Evolutionary conservation across 1,139 yeast species (phyloP), one percentile per base, ranked within the genome.

Genomic region (Taphrina confusa): DNA sequence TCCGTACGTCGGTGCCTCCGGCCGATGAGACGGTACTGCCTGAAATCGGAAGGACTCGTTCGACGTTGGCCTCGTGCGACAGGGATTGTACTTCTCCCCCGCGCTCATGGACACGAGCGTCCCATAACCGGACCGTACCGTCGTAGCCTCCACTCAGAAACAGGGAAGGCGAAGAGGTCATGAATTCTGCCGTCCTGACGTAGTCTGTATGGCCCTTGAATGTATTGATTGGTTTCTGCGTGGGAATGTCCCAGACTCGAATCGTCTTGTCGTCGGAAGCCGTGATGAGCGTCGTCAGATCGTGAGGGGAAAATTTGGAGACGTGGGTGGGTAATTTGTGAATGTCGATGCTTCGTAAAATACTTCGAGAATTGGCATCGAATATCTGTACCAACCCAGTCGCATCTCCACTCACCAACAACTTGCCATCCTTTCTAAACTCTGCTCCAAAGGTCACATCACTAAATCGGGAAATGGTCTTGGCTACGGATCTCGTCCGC

Each of bases 121-220:
- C 98, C 69, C 86, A 91, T n/a, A 94, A 73, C 67, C 97, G 78
- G 4, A 92, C 85, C 34, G 78, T 73, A 8, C 96, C 96, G 73
- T 92, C 98, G 71, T 92, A 92, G 70, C 95, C 89, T 45, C 98
- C 98, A 0, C 97, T 88, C n/a, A 87, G 84, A 22, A 91, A 76
- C 68, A 86, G 87, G 9, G 86, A 81, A 50, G 84, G 83, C 3
- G 68, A 65, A 11, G 52, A 33, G 2, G 94, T 94, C 52, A 91
- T 79, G 71, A 88, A 91, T 61, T 80, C 78, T 3, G 90, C 94
- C 12, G 94, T 79, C 67, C 98, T 80, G 45, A 92, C 85, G 72
- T 92, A 92, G 74, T 94, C 99, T 27, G 82, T 81, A 70, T 94
- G 97, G 62, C 85, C 91, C 57, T 78, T 80, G 65, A 89, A 85